Percentiles rank a stretch among this genome's conserved stretches.
phyloP scores from a whole-genome alignment of 2,329 filamentous ascomycete genomes.

The Botryotinia narcissicola region DNA sequence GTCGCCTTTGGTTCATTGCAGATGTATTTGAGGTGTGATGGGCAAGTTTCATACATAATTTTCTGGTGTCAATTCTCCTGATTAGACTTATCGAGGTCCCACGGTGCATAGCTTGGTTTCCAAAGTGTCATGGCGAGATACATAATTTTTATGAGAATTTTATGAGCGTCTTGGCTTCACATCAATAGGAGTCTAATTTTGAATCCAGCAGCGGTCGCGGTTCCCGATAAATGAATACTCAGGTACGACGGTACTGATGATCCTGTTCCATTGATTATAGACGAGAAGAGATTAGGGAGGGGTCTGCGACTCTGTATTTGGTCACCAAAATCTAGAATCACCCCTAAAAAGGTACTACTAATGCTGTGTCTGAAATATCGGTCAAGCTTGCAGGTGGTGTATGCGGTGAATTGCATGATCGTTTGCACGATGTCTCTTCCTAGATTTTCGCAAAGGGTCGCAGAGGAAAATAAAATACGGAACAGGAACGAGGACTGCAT shows the following conservation, averaged over 20 bases:
- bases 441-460: background rate
- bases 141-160: background rate
- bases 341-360: background rate
- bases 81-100: background rate
- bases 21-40: background rate
- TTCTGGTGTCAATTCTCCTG: background rate
- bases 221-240: background rate
- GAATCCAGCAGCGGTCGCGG: background rate
- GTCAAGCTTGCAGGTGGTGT: background rate
- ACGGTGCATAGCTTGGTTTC: background rate
- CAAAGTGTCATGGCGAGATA: background rate
- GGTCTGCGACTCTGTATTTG: background rate
- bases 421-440: background rate
- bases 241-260: background rate
- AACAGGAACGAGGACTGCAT: background rate
- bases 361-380: background rate
- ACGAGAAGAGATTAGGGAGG: background rate
- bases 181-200: background rate
- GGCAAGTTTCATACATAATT: background rate
- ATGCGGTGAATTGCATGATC: background rate
- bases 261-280: background rate
- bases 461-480: background rate
- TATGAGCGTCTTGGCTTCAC: background rate
- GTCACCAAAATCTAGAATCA: background rate
- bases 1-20: conserved; percentile 11